Evolutionary conservation across 2,329 filamentous ascomycete species (phyloP), one percentile per base, ranked within the genome.

Genomic region (Scedosporium minutisporum): DNA sequence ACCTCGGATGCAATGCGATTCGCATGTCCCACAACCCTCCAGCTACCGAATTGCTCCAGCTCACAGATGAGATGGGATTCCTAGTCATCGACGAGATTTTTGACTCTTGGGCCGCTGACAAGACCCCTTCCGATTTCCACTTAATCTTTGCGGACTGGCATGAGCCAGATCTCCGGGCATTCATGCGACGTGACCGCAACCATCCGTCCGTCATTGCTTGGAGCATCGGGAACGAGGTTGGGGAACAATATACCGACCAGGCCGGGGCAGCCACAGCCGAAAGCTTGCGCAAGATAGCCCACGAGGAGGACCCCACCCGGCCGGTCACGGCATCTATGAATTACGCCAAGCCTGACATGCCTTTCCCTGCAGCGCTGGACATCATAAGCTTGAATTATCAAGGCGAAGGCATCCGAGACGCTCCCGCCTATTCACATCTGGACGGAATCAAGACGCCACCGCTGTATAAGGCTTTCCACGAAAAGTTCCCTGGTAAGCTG

Each of bases 301-400:
- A 66, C 23, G 68, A 75, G 4, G 82, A 84, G 65, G 81, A 84
- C 61, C 65, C 75, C 0, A 82, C 80, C 0, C 74, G 81, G 1
- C 74, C 71, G 1, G 68, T 71, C 0, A 82, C 80, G 0, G 71
- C 75, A 0, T 76, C 74, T 0, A 77, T 82, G 76, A 82, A 83
- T 69, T 68, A 66, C 9, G 81, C 80, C 3, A 66, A 69, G 2
- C 72, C 80, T 0, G 70, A 71, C 38, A 73, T 68, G 48, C 66
- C 74, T 0, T 74, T 83, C 38, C 70, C 77, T 2, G 64, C 67
- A 0, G 71, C 72, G 1, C 64, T 82, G 41, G 81, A 83, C 66
- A 71, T 83, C 53, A 69, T 79, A n/a, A 75, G 77, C 21, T 68
- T 84, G 4, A 84, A 84, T 70, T 85, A 84, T 69, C 81, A 84